Base-by-base conservation (phyloP, 2,329 filamentous ascomycete genomes). In the Monosporascus sp. region DNA sequence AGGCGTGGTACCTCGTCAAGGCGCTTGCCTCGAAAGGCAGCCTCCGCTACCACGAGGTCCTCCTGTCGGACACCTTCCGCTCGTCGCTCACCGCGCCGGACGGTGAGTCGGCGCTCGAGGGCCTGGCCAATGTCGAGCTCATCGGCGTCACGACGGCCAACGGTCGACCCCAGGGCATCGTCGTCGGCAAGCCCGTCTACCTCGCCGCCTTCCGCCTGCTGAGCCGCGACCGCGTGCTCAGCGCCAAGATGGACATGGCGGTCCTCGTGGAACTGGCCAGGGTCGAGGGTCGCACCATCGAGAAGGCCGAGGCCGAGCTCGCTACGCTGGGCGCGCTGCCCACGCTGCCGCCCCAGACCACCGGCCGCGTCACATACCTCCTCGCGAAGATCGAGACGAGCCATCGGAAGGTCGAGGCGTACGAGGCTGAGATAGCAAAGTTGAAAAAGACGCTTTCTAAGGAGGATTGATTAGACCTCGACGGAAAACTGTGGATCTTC, bases 1-100 rank as follows among this genome's bases (percentile, higher is more conserved):
- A 97, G 74, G 93, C 91, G 0, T 97, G 94, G 94, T 81, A 87
- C 55, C 74, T 99, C 2, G 86, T 97, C 70, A 92, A 89, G 66
- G 77, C 82, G 31, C 83, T 99, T 16, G 87, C 89, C 0, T 70
- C 80, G n/a, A 74, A 82, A 11, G 82, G 86, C 6, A 78, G 71
- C 4, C 76, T 97, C 0, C 82, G 88, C 2, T 97, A 96, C 76
- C 93, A 96, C 70, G 88, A 95, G 64, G 78, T 96, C 2, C 74
- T 97, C 0, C 80, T 96, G 2, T 83, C 86, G 4, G 84, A 88
- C 52, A 80, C 89, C 0, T 96, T 95, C 71, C 83, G 86, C 22
- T 75, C 76, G 0, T 82, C 82, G 1, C 70, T 74, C 6, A 74
- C 71, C 0, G 78, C 77, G 0, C 68, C 79, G 2, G 81, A 84